phyloP scores from a whole-genome alignment of 192 early-diverging fungal species.

The Gigaspora rosea region DNA sequence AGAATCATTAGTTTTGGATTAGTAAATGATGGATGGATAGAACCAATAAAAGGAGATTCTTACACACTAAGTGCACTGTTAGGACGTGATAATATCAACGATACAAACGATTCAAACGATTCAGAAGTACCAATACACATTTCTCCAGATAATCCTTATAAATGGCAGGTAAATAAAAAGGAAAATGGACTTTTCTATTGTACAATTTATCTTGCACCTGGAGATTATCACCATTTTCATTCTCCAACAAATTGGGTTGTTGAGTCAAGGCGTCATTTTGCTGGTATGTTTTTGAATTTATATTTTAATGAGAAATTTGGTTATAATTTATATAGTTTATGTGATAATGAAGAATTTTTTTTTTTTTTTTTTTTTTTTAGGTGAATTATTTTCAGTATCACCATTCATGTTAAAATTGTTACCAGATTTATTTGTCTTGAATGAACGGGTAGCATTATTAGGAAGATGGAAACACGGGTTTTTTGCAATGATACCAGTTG shows the following conservation, averaged over 20 bases:
- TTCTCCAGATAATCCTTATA: too few species aligned
- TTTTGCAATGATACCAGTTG: constrained; percentile 96
- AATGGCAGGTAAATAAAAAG: constrained; percentile 34
- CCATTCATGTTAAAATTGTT: constrained; percentile 85
- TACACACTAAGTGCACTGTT: constrained; percentile 90
- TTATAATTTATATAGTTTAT: not conserved
- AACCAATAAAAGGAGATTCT: constrained; percentile 93
- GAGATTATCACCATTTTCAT: constrained; percentile 99
- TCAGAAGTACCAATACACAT: constrained; percentile 24
- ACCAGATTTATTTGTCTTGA: constrained; percentile 91
- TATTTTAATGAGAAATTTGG: not conserved
- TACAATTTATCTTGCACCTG: constrained; percentile 96
- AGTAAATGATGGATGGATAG: constrained; percentile 75
- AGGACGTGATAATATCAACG: constrained; percentile 49
- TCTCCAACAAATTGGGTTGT: constrained; percentile 96
- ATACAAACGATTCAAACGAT: not conserved
- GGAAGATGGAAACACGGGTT: constrained; percentile 94
- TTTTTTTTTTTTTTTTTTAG: constrained; percentile 38
- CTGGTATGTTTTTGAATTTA: constrained; percentile 50
- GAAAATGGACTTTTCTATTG: constrained; percentile 84
- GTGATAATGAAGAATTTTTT: not conserved
- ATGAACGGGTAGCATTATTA: constrained; percentile 92
- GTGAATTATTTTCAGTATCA: constrained; percentile 94
- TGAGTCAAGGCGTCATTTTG: constrained; percentile 86
- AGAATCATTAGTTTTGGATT: constrained; percentile 86